Evolutionary conservation across 2,329 filamentous ascomycete genomes (phyloP).

Genomic region (Endothia cerciana): DNA sequence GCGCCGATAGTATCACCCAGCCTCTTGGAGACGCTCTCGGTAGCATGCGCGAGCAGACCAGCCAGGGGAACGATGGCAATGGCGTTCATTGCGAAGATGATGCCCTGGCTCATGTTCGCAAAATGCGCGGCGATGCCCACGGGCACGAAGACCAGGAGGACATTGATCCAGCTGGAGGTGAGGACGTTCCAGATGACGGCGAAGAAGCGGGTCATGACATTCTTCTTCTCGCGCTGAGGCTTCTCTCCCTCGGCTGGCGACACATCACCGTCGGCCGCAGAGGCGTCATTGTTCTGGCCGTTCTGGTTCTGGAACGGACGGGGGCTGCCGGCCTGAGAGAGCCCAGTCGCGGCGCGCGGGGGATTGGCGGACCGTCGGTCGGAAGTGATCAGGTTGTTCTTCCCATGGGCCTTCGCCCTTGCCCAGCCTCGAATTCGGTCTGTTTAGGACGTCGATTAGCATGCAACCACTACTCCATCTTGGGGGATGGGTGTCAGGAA

Average conservation of each 20-base stretch:
- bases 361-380: slow-evolving; percentile 17
- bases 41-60: slow-evolving; percentile 72
- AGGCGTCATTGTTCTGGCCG: slow-evolving; percentile 13
- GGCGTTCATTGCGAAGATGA: slow-evolving; percentile 75
- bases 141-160: slow-evolving; percentile 77
- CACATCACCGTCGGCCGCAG: slow-evolving; percentile 9
- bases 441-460: slow-evolving; percentile 22
- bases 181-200: slow-evolving; percentile 56
- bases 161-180: slow-evolving; percentile 67
- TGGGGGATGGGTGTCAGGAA: not conserved
- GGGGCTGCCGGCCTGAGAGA: slow-evolving; percentile 11
- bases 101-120: slow-evolving; percentile 56
- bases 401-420: slow-evolving; percentile 36
- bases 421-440: slow-evolving; percentile 39
- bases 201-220: slow-evolving; percentile 43
- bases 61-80: slow-evolving; percentile 77
- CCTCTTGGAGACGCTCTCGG: slow-evolving; percentile 73
- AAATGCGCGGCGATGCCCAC: slow-evolving; percentile 71
- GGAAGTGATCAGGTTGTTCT: slow-evolving; percentile 30
- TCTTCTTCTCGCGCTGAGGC: slow-evolving; percentile 29
- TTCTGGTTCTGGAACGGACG: slow-evolving; percentile 3
- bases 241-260: slow-evolving; percentile 15
- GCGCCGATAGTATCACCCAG: slow-evolving; percentile 76
- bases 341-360: slow-evolving; percentile 18
- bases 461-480: not conserved